Evolutionary conservation across 495 filamentous ascomycete genomes (phyloP).

Genomic region (Hypoxylon lienhwacheense): DNA sequence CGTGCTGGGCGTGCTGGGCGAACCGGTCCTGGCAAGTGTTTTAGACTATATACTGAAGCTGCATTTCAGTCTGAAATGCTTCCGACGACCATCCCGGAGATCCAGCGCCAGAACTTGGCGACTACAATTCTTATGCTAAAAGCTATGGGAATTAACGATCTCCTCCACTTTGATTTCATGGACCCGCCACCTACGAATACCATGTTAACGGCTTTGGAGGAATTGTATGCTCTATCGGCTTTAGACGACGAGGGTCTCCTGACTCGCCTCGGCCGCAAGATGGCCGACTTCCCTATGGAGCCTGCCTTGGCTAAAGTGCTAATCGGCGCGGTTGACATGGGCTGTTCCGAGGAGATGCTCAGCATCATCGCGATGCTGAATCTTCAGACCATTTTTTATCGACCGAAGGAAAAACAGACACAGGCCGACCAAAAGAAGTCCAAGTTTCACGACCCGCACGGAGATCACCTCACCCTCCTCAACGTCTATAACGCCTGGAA

Average conservation of each 20-base stretch:
- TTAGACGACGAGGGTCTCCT: constrained; percentile 96
- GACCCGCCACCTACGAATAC: constrained; percentile 96
- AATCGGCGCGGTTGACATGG: constrained; percentile 81
- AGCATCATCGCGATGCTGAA: constrained; percentile 95
- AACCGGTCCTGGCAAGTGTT: constrained; percentile 96
- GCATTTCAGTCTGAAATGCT: constrained; percentile 98
- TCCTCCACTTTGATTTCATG: constrained; percentile 99
- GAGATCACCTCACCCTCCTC: constrained; percentile 90
- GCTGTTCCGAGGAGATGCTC: constrained; percentile 91
- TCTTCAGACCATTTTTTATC: constrained; percentile 82
- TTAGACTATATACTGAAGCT: constrained; percentile 91
- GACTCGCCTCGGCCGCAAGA: constrained; percentile 89
- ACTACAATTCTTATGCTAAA: constrained; percentile 98
- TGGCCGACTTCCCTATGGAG: constrained; percentile 96
- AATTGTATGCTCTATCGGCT: constrained; percentile 88
- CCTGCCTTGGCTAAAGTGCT: constrained; percentile 87
- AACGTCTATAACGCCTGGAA: constrained; percentile 99
- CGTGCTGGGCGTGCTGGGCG: constrained; percentile 88
- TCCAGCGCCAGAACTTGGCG: constrained; percentile 93
- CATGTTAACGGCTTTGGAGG: constrained; percentile 94
- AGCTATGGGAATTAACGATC: constrained; percentile 98
- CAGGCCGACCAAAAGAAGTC: constrained; percentile 97
- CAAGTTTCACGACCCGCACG: constrained; percentile 93
- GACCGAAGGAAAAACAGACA: constrained; percentile 93
- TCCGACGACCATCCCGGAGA: constrained; percentile 92